These are phyloP conservation scores for Scheffersomyces cryptocercus DNA, from an alignment of 1,139 yeast genomes.

Conservation along the genomic window DNA sequence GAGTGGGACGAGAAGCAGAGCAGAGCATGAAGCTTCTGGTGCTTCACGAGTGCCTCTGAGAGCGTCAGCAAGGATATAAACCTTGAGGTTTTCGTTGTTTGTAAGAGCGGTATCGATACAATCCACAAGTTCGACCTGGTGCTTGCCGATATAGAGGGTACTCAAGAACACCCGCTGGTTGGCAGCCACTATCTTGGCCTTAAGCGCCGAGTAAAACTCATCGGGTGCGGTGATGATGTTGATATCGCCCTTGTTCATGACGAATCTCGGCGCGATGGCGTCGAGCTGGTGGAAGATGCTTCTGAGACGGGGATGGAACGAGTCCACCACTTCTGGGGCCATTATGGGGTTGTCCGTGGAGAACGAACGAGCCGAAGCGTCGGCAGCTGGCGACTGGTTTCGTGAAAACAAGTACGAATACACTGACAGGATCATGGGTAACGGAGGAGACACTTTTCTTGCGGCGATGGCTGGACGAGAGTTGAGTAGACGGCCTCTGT, in stretches of 20 bases:
- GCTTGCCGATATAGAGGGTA: constrained; percentile 82
- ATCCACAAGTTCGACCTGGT: constrained; percentile 72
- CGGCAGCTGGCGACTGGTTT: constrained; percentile 5
- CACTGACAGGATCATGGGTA: constrained; percentile 7
- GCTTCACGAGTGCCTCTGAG: constrained; percentile 92
- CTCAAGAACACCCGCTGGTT: constrained; percentile 73
- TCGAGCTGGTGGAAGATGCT: constrained; percentile 59
- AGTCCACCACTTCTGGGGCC: constrained; percentile 16
- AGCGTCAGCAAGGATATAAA: constrained; percentile 81
- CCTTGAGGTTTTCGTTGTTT: constrained; percentile 59
- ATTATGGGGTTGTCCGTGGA: constrained; percentile 32
- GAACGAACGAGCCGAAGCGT: constrained; percentile 14
- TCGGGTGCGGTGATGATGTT: constrained; percentile 65
- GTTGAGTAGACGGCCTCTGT: too few species aligned
- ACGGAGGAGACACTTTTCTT: too few species aligned
- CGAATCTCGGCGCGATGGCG: constrained; percentile 70
- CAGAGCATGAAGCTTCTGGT: constrained; percentile 70
- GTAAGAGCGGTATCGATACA: constrained; percentile 60
- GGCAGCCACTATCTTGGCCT: constrained; percentile 53
- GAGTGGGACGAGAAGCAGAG: constrained; percentile 68
- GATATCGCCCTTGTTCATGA: constrained; percentile 58
- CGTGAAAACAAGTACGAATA: constrained; percentile 12
- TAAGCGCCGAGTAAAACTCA: constrained; percentile 66
- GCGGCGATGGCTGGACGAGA: too few species aligned
- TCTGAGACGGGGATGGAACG: constrained; percentile 51